These are phyloP conservation scores for Suhomyces emberorum DNA, from an alignment of 805 yeast genomes.

Conservation along the genomic window DNA sequence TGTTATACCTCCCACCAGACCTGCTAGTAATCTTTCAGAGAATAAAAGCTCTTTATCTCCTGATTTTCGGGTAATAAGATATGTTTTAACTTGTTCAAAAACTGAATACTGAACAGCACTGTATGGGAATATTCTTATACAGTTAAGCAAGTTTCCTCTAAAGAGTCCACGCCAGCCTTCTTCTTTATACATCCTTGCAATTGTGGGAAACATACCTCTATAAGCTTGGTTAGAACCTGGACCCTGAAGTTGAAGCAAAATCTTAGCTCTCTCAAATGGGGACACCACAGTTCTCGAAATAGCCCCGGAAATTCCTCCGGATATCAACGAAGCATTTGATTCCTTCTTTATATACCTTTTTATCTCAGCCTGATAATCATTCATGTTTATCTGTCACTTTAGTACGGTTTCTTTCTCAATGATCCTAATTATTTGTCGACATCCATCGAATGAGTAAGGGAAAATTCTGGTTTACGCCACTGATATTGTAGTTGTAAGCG, in stretches of 20 bases:
- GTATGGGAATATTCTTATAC: conserved; percentile 88
- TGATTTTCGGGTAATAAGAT: conserved; percentile 24
- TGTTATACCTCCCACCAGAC: conserved; percentile 75
- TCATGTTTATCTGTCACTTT: no score
- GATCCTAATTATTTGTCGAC: no score
- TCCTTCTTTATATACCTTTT: conserved; percentile 40
- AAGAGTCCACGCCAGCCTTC: conserved; percentile 91
- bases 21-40: conserved; percentile 64
- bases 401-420: no score
- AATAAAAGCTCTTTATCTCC: conserved; percentile 44
- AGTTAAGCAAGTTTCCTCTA: conserved; percentile 88
- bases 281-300: conserved; percentile 87
- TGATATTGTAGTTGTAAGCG: no score
- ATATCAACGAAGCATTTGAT: conserved; percentile 58
- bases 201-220: conserved; percentile 73
- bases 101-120: conserved; percentile 91
- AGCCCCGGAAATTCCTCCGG: conserved; percentile 79
- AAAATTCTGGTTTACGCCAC: no score
- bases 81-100: conserved; percentile 59
- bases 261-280: conserved; percentile 93
- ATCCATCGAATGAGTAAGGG: no score
- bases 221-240: conserved; percentile 47
- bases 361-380: conserved; percentile 1
- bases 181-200: conserved; percentile 74
- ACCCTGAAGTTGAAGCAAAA: conserved; percentile 85